Evolutionary conservation across 208 protist genomes (phyloP), one percentile per base, ranked within the genome.

Genomic region (Leishmania turanica): DNA sequence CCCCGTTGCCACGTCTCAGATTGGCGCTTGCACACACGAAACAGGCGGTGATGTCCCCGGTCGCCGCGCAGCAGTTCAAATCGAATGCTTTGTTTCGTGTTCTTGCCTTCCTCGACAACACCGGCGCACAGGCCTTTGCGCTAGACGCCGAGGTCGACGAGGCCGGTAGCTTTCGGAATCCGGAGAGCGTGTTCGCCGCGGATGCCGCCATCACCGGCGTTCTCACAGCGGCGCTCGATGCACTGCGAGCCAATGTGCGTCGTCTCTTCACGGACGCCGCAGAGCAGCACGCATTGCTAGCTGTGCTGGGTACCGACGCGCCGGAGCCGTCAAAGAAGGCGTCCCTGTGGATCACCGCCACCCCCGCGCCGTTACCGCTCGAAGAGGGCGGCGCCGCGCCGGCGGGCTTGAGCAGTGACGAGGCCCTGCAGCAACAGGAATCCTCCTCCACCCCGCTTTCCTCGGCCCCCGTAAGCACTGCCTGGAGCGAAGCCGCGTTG

Each of bases 91-190:
- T 97, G 3, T 96, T 96, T 83, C 92, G 94, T 31, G 64, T 96
- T 8, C 85, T 97, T 7, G 94, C 90, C 0, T 96, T 97, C 65
- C 86, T 97, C 8, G 94, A 97, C 84, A 91, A 90, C 84, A 90
- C 89, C n/a, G 92, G 91, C 27, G 66, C 89, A 9, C 94, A 97
- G 78, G 40, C 80, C 0, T 96, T 97, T 77, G 84, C 87, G 19
- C 73, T 95, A 13, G 56, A 60, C n/a, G 54, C 76, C 8, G 84
- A 89, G 37, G 62, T 90, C 5, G 73, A 77, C 71, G 51, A 19
- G 7, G 70, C 90, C 13, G 94, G 94, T 7, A 40, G 53, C 13
- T 97, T 97, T 62, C 65, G 79, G 2, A 64, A 90, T 31, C 68
- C 81, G 5, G 81, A 86, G 21, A 60, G 34, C 17, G 78, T 89